Base-by-base conservation (phyloP, 2,329 filamentous ascomycete genomes). In the Scopulariopsis brevicaulis region DNA sequence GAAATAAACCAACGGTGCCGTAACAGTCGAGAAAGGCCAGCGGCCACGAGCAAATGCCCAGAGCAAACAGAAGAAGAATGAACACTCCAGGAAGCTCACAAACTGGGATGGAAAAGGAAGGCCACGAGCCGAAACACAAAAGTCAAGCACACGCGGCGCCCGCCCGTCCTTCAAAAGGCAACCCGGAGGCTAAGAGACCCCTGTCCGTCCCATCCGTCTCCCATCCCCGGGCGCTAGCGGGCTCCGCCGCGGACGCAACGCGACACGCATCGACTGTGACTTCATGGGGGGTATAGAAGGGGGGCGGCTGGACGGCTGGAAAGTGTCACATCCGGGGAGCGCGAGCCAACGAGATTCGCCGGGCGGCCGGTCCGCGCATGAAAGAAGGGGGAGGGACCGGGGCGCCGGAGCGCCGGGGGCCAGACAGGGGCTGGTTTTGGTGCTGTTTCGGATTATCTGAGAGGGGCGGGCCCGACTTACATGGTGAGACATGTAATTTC, bases 361-460 rank as follows among this genome's bases (percentile, higher is more conserved):
- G 24, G 40, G 22, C 20, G 37, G 18, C 7, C 18, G 54, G 18
- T 28, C 24, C 6, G 22, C 40, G 54, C 54, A 56, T 56, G 40
- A 56, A 56, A 28, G 55, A 51, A 52, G 55, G 55, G 55, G 54
- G 32, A n/a, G 46, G 15, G 43, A 14, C 46, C 11, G 25, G 15
- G 46, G 46, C 37, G 37, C 22, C 15, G 32, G n/a, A n/a, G n/a
- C n/a, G n/a, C n/a, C n/a, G n/a, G n/a, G 4, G 25, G 10, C 25
- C 32, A 25, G 43, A 37, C 32, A 37, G 55, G 46, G 55, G 37
- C 37, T 24, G 35, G 18, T 37, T 37, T 12, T 22, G 37, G n/a
- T 50, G 48, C 37, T 40, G 55, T 57, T 57, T 57, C 55, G 55
- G 55, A 56, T 32, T 57, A 50, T 20, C 12, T 12, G 20, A 7